These are phyloP conservation scores for Camellia oleifera DNA, from an alignment of 179 eudicot species.

Conservation along the genomic window DNA sequence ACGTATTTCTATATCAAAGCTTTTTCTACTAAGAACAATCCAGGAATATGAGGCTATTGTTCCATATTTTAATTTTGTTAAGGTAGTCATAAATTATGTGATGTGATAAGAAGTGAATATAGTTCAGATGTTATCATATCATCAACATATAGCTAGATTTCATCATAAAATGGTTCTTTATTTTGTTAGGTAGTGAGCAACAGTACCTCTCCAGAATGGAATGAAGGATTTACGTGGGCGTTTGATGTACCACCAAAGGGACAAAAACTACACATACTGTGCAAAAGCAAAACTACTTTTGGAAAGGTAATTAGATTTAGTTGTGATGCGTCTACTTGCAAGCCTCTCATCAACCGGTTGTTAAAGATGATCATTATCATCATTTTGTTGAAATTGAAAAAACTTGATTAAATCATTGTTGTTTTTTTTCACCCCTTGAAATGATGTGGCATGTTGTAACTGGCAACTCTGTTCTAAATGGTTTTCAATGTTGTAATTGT, in stretches of 20 bases:
- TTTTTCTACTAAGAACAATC: not conserved
- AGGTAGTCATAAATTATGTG: not conserved
- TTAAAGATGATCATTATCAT: not conserved
- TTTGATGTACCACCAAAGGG: conserved; percentile 91
- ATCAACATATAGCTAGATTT: not conserved
- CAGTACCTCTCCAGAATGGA: conserved; percentile 75
- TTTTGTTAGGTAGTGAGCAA: conserved; percentile 52
- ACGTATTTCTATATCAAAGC: not conserved
- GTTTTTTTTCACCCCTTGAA: not conserved
- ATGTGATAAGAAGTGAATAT: not conserved
- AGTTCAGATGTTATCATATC: not conserved
- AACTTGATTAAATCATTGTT: no score
- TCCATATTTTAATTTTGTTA: not conserved
- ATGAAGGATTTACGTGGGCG: conserved; percentile 77
- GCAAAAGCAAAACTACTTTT: conserved; percentile 80
- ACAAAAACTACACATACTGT: conserved; percentile 70
- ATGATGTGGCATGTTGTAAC: not conserved
- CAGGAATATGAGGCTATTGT: not conserved
- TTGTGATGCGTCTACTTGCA: conserved; percentile 7
- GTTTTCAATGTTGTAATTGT: conserved; percentile 9
- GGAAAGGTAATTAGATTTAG: conserved; percentile 56
- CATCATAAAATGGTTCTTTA: not conserved
- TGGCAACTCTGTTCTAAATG: not conserved
- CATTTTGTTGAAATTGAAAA: not conserved
- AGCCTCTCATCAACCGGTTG: not conserved